phyloP scores from a whole-genome alignment of 1,284 basidiomycete species.

The Irpex lacteus region DNA sequence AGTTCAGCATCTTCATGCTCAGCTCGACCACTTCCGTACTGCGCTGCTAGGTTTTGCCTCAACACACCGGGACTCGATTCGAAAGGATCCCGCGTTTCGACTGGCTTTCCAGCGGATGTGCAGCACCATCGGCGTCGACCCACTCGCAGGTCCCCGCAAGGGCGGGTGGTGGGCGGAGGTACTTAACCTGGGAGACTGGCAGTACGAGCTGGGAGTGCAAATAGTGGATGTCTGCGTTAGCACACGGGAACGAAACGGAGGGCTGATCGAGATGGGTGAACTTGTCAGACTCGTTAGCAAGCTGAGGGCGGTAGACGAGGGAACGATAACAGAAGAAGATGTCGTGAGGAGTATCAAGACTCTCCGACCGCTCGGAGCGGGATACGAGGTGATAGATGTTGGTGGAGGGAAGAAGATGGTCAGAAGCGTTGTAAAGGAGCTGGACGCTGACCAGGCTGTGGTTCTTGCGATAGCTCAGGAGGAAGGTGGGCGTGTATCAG shows the following conservation, averaged over 20 bases:
- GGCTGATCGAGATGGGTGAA: slow-evolving; percentile 87
- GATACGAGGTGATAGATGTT: slow-evolving; percentile 82
- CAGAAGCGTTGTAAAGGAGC: slow-evolving; percentile 70
- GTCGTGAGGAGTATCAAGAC: slow-evolving; percentile 85
- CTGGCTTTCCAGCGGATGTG: slow-evolving; percentile 98
- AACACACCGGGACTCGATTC: slow-evolving; percentile 84
- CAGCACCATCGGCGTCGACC: slow-evolving; percentile 91
- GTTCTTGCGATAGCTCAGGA: slow-evolving; percentile 75
- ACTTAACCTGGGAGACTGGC: slow-evolving; percentile 90
- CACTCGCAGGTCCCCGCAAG: slow-evolving; percentile 80
- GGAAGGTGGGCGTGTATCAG: slow-evolving; percentile 62
- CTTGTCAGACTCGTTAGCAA: slow-evolving; percentile 76
- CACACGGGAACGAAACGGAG: slow-evolving; percentile 87
- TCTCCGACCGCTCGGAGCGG: slow-evolving; percentile 83
- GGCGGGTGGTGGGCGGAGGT: slow-evolving; percentile 92
- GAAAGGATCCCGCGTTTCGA: slow-evolving; percentile 83
- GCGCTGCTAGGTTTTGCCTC: slow-evolving; percentile 81
- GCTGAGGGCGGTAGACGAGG: slow-evolving; percentile 67
- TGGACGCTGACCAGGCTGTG: slow-evolving; percentile 80
- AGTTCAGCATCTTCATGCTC: slow-evolving; percentile 74
- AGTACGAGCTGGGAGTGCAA: slow-evolving; percentile 94
- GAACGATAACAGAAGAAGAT: slow-evolving; percentile 79
- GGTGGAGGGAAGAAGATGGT: slow-evolving; percentile 67
- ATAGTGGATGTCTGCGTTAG: slow-evolving; percentile 95
- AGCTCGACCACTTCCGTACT: slow-evolving; percentile 83